Evolutionary conservation across 257 asterid species (phyloP).

Genomic region (Nicotiana sylvestris): DNA sequence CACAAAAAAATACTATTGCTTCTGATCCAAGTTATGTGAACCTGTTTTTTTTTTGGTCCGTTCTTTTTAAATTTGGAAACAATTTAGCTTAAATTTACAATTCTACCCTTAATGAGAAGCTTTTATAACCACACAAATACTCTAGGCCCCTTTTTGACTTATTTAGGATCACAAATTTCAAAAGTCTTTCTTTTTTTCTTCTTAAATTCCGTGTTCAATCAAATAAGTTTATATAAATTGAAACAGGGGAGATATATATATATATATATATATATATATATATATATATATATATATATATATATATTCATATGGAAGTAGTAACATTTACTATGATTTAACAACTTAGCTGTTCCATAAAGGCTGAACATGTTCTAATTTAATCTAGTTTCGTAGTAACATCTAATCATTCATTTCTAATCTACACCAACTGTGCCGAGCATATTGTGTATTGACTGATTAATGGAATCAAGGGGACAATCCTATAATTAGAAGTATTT

Average conservation of each 20-base stretch:
- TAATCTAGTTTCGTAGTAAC: background rate
- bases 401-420: slow-evolving; percentile 16
- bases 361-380: background rate
- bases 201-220: too few relatives aligned
- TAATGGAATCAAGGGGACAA: slow-evolving; percentile 48
- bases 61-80: too few relatives aligned
- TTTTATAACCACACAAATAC: too few relatives aligned
- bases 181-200: too few relatives aligned
- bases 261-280: background rate
- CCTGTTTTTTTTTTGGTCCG: too few relatives aligned
- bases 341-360: background rate
- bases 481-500: slow-evolving; percentile 20
- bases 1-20: background rate
- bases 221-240: too few relatives aligned
- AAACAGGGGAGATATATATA: too few relatives aligned
- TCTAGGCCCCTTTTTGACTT: too few relatives aligned
- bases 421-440: slow-evolving; percentile 9
- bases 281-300: background rate
- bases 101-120: too few relatives aligned
- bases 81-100: too few relatives aligned
- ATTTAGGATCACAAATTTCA: too few relatives aligned
- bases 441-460: slow-evolving; percentile 11
- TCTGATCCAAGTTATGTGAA: too few relatives aligned
- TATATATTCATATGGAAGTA: background rate
- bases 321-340: background rate